A percentile compares a stretch with the other conserved stretches of the same genome.
Conservation (phyloP, 139 green algal species). For the Zygnema cylindricum region DNA sequence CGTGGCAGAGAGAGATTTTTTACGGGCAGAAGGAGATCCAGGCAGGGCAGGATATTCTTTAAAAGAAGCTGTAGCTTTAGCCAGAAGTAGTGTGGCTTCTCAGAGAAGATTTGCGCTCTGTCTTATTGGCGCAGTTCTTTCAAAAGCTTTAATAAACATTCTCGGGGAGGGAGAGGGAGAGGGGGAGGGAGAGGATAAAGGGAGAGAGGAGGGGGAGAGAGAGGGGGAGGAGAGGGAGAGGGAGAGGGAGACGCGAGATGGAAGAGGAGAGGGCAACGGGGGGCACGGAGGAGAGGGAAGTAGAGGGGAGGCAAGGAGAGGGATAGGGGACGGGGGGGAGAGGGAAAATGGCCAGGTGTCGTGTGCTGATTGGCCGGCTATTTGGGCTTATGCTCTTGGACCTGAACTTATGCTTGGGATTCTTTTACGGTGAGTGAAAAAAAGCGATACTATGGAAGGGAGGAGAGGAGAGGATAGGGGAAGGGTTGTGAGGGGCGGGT, state of each 20-base stretch:
- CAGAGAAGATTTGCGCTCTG: conserved; percentile 10
- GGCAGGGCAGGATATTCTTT: conserved; percentile 44
- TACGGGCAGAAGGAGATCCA: conserved; percentile 45
- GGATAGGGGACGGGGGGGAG: not conserved
- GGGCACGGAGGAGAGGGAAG: not conserved
- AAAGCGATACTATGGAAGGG: not conserved
- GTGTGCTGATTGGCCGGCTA: conserved; percentile 6
- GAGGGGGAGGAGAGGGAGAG: not conserved
- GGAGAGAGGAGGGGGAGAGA: not conserved
- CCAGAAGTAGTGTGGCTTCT: conserved; percentile 21
- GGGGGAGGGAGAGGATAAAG: not conserved
- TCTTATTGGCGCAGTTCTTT: conserved; percentile 20
- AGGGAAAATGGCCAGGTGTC: not conserved
- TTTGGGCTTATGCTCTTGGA: conserved; percentile 43
- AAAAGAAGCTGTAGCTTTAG: conserved; percentile 35
- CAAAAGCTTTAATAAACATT: too few relatives aligned
- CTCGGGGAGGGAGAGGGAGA: not conserved
- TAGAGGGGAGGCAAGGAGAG: not conserved
- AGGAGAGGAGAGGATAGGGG: not conserved
- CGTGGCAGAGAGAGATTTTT: conserved; percentile 48
- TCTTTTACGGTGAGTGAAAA: not conserved
- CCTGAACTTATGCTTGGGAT: conserved; percentile 1
- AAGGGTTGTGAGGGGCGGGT: too few relatives aligned
- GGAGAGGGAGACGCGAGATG: not conserved
- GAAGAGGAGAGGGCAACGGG: too few relatives aligned